Evolutionary conservation across 305 asterid species (phyloP).

Genomic region (Fraxinus baroniana): DNA sequence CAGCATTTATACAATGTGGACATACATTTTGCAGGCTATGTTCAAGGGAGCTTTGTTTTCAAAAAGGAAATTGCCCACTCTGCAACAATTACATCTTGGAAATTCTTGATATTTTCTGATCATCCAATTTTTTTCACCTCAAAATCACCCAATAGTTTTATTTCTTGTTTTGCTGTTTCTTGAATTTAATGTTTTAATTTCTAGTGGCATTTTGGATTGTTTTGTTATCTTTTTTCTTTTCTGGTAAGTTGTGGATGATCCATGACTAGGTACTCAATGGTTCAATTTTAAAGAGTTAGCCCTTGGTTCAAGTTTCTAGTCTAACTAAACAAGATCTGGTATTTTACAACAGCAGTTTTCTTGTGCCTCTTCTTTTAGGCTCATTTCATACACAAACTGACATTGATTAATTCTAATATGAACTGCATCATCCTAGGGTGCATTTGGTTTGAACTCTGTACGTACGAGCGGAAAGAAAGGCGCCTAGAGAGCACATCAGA

Average conservation of each 20-base stretch:
- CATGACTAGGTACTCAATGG: neutral
- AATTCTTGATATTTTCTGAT: slow-evolving; percentile 69
- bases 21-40: slow-evolving; percentile 75
- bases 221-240: neutral
- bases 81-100: slow-evolving; percentile 68
- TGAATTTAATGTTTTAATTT: neutral
- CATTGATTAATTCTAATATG: neutral
- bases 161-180: neutral
- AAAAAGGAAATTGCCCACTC: slow-evolving; percentile 71
- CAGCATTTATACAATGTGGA: slow-evolving; percentile 71
- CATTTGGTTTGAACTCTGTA: neutral
- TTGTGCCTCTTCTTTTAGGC: neutral
- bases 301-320: neutral
- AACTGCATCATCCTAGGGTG: neutral
- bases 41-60: slow-evolving; percentile 64
- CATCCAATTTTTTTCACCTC: neutral
- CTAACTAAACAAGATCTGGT: neutral
- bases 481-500: neutral
- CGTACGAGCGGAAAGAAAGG: neutral
- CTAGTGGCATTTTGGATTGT: neutral
- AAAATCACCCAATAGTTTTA: neutral
- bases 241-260: neutral
- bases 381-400: neutral
- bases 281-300: neutral
- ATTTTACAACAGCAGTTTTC: neutral